Conservation (phyloP, 768 basidiomycete species). For the Daedaleopsis sinensis region DNA sequence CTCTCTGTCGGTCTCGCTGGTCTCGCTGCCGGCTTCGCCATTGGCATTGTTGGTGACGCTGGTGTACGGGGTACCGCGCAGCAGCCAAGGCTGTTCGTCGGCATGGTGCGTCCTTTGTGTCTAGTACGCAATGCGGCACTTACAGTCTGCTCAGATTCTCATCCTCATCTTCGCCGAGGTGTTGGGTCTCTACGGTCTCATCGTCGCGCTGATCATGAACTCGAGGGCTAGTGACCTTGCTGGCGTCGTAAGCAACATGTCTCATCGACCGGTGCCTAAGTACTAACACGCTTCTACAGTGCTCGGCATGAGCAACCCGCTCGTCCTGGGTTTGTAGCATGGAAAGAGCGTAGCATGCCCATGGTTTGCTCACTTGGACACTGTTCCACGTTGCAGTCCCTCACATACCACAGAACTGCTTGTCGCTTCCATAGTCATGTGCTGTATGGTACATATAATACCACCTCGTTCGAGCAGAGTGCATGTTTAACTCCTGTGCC, state of each 20-base stretch:
- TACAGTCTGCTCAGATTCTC: constrained; percentile 60
- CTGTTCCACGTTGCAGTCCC: constrained; percentile 8
- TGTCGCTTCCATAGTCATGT: constrained; percentile 24
- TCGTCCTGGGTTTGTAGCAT: constrained; percentile 1
- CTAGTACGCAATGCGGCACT: neutral
- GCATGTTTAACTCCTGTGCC: constrained; percentile 7
- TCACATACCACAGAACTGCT: constrained; percentile 9
- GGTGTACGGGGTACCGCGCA: constrained; percentile 98
- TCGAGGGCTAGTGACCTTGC: constrained; percentile 19
- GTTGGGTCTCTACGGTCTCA: constrained; percentile 90
- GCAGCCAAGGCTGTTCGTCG: constrained; percentile 91
- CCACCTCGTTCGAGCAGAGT: constrained; percentile 20
- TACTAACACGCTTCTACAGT: constrained; percentile 8
- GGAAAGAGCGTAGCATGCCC: constrained; percentile 6
- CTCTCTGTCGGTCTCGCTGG: constrained; percentile 92
- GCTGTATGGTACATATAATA: constrained; percentile 28
- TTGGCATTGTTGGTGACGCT: constrained; percentile 98
- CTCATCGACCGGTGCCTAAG: neutral
- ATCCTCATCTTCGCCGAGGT: constrained; percentile 99
- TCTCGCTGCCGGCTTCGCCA: constrained; percentile 95
- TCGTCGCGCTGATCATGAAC: constrained; percentile 93
- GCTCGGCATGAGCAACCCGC: constrained; percentile 14
- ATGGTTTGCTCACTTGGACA: constrained; percentile 5
- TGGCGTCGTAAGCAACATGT: constrained; percentile 21
- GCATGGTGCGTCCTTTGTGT: constrained; percentile 78